These are phyloP conservation scores for Tilletia horrida DNA, from an alignment of 1,284 basidiomycete genomes.

Conservation along the genomic window DNA sequence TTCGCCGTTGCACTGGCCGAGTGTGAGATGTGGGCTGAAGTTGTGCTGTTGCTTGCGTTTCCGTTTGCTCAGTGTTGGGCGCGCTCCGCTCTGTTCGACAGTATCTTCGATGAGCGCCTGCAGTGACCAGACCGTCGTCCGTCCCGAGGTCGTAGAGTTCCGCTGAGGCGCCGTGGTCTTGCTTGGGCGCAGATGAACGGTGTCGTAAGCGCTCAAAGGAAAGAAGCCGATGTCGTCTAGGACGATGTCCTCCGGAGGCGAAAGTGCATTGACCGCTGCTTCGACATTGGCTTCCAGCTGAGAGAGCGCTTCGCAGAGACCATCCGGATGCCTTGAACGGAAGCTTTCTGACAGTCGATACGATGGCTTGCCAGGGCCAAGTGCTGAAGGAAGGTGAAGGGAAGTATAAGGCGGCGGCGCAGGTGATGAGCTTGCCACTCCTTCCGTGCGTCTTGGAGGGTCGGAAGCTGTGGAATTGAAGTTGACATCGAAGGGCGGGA, in stretches of 20 bases:
- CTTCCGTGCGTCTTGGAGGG: neutral
- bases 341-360: neutral
- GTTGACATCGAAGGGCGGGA: conserved; percentile 7
- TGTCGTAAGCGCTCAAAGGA: conserved; percentile 3
- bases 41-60: neutral
- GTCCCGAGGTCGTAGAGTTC: neutral
- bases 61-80: neutral
- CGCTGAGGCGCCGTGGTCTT: neutral
- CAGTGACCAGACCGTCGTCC: neutral
- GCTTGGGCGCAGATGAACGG: neutral
- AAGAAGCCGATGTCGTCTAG: conserved; percentile 10
- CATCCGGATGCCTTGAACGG: neutral
- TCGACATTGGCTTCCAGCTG: neutral
- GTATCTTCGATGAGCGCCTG: neutral
- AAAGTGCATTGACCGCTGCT: neutral
- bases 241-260: neutral
- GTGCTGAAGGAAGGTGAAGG: neutral
- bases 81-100: neutral
- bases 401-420: neutral
- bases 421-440: neutral
- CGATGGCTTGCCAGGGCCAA: neutral
- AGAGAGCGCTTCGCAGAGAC: neutral
- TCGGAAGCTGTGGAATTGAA: neutral
- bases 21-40: conserved; percentile 11
- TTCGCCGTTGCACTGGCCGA: neutral